phyloP scores from a whole-genome alignment of 1,284 basidiomycete genomes.

The Ustilago vetiveriae region DNA sequence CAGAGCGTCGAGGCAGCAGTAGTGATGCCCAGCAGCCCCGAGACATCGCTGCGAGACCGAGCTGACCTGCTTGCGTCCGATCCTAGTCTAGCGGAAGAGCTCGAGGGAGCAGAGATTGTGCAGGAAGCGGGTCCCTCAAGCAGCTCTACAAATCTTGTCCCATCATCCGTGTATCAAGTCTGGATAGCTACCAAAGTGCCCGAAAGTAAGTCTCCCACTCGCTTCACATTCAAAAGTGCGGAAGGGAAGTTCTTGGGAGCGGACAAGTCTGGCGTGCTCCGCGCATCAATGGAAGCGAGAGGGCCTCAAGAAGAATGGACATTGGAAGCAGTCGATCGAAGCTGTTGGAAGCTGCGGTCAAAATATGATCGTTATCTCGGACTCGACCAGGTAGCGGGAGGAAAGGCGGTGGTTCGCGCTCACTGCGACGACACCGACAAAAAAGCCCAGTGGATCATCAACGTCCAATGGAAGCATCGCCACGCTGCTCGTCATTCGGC shows the following conservation, averaged over 20 bases:
- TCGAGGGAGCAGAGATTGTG: conserved; percentile 41
- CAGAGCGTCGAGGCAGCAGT: conserved; percentile 35
- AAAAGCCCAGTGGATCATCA: conserved; percentile 34
- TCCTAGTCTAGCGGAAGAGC: conserved; percentile 31
- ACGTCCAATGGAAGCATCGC: conserved; percentile 60
- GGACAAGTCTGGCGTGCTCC: conserved; percentile 45
- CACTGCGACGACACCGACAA: conserved; percentile 26
- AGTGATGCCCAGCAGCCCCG: conserved; percentile 9
- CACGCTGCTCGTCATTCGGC: conserved; percentile 41
- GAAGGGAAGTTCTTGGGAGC: conserved; percentile 56
- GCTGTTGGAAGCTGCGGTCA: conserved; percentile 31
- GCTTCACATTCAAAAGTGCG: conserved; percentile 55
- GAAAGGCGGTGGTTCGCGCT: conserved; percentile 46
- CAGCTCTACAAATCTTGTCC: conserved; percentile 11
- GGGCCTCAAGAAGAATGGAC: conserved; percentile 62
- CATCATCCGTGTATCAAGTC: conserved; percentile 58
- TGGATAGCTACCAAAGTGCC: conserved; percentile 54
- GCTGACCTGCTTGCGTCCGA: conserved; percentile 18
- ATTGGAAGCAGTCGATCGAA: conserved; percentile 6
- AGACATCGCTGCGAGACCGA: conserved; percentile 5
- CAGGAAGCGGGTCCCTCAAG: background rate
- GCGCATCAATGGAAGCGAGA: conserved; percentile 51
- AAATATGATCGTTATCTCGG: conserved; percentile 47
- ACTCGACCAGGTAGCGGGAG: conserved; percentile 39
- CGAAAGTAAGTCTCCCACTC: conserved; percentile 24